Evolutionary conservation across 805 yeast species (phyloP).

Genomic region (Zygoascus biomembranicola): DNA sequence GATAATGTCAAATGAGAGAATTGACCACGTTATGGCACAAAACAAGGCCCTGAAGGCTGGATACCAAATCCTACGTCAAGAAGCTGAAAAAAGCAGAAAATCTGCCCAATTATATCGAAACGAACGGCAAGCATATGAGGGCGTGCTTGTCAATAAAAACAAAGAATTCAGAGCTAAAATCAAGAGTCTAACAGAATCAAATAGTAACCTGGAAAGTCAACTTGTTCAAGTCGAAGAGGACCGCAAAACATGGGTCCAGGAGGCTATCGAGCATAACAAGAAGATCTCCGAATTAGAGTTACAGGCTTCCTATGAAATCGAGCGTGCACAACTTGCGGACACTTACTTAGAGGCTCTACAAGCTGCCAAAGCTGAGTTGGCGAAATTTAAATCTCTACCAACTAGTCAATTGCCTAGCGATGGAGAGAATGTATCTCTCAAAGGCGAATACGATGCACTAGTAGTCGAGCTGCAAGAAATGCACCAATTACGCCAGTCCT

Average conservation of each 20-base stretch:
- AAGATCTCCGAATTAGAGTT: slow-evolving; percentile 21
- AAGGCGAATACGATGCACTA: neutral
- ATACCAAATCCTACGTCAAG: slow-evolving; percentile 21
- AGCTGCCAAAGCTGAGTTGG: neutral
- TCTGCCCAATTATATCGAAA: slow-evolving; percentile 15
- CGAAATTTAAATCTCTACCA: neutral
- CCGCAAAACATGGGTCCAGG: slow-evolving; percentile 23
- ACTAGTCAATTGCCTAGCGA: neutral
- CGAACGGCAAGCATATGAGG: slow-evolving; percentile 29
- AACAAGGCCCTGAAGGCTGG: slow-evolving; percentile 24
- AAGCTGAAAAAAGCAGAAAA: slow-evolving; percentile 20
- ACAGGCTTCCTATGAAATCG: slow-evolving; percentile 6
- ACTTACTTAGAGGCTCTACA: neutral
- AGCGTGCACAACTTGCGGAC: slow-evolving; percentile 2
- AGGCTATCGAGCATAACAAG: slow-evolving; percentile 27
- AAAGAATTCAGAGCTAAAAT: slow-evolving; percentile 24
- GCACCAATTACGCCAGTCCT: slow-evolving; percentile 4
- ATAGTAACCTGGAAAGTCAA: slow-evolving; percentile 17
- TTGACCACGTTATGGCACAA: slow-evolving; percentile 24
- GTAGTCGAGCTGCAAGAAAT: slow-evolving; percentile 3
- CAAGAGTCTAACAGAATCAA: slow-evolving; percentile 17
- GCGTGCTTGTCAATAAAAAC: slow-evolving; percentile 26
- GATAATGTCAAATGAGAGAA: slow-evolving; percentile 23
- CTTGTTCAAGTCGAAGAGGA: slow-evolving; percentile 25
- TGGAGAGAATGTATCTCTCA: neutral